phyloP scores from a whole-genome alignment of 805 yeast species.

The Maudiozyma serrabonitensis region DNA sequence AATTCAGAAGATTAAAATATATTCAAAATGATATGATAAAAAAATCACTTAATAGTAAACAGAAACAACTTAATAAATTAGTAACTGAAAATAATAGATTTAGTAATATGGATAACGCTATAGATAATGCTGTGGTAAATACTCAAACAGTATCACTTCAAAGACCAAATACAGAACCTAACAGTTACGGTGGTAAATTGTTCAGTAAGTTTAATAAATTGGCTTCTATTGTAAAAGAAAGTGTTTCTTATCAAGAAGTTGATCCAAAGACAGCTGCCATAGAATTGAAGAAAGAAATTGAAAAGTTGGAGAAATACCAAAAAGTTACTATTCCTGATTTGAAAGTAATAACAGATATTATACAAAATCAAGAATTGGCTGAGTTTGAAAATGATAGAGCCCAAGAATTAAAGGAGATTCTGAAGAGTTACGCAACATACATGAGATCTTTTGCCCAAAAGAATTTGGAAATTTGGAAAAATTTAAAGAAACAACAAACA shows the following conservation, averaged over 20 bases:
- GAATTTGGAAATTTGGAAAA: slow-evolving; percentile 24
- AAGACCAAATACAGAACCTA: slow-evolving; percentile 4
- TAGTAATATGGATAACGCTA: slow-evolving; percentile 16
- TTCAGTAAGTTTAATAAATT: slow-evolving; percentile 23
- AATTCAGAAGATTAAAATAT: slow-evolving; percentile 23
- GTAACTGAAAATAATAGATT: slow-evolving; percentile 18
- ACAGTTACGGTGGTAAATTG: slow-evolving; percentile 19
- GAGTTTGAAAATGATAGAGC: slow-evolving; percentile 19
- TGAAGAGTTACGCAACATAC: slow-evolving; percentile 22
- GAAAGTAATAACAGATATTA: slow-evolving; percentile 21
- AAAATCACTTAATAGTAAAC: slow-evolving; percentile 17
- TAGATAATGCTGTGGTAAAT: slow-evolving; percentile 9
- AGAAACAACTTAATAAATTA: slow-evolving; percentile 19
- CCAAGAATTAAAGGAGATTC: slow-evolving; percentile 15
- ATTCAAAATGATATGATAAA: slow-evolving; percentile 23
- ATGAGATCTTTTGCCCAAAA: slow-evolving; percentile 23
- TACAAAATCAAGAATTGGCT: slow-evolving; percentile 27
- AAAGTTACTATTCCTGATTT: slow-evolving; percentile 26
- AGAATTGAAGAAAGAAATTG: slow-evolving; percentile 19
- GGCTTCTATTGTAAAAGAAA: slow-evolving; percentile 26
- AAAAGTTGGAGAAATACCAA: slow-evolving; percentile 14
- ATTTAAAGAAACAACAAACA: slow-evolving; percentile 9
- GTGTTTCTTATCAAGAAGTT: slow-evolving; percentile 24
- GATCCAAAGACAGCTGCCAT: slow-evolving; percentile 16
- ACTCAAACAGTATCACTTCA: slow-evolving; percentile 15